Percentiles rank a stretch among this genome's conserved stretches.
phyloP scores from a whole-genome alignment of 164 flowering plant genomes.

The Chimonanthus praecox region DNA sequence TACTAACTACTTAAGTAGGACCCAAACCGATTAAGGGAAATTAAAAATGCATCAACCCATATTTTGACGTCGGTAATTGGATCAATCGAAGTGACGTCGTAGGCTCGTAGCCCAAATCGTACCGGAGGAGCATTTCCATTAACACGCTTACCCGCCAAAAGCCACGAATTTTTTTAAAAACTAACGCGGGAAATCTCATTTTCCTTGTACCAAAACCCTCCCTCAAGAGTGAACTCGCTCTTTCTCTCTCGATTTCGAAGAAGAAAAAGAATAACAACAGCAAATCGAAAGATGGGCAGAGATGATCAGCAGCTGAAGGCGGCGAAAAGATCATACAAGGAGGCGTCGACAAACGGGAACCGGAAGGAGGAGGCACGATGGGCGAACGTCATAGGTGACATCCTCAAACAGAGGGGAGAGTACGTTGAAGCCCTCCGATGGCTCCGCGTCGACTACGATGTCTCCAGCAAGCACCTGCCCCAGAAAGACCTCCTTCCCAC shows the following conservation, averaged over 20 bases:
- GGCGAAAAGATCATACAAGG: conserved; percentile 68
- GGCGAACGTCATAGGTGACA: conserved; percentile 89
- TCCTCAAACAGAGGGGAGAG: conserved; percentile 73
- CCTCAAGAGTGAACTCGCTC: background rate
- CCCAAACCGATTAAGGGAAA: too few species aligned
- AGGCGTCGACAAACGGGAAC: conserved; percentile 61
- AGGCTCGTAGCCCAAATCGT: too few species aligned
- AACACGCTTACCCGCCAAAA: too few species aligned
- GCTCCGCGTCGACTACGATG: conserved; percentile 76
- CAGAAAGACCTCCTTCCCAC: conserved; percentile 74
- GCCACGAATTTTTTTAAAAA: too few species aligned
- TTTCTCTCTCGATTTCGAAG: background rate
- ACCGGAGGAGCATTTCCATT: too few species aligned
- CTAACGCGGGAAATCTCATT: too few species aligned
- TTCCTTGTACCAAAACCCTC: too few species aligned
- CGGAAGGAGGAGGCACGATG: conserved; percentile 86
- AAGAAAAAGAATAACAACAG: too few species aligned
- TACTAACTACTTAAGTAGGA: too few species aligned
- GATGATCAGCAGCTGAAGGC: conserved; percentile 42
- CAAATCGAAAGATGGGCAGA: conserved; percentile 13
- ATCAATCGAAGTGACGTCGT: too few species aligned
- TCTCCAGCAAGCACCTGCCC: conserved; percentile 59
- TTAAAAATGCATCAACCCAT: too few species aligned
- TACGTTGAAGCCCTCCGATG: conserved; percentile 82
- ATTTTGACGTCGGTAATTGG: too few species aligned